Evolutionary conservation across 148 eudicot genomes (phyloP).

Genomic region (Cornus kousa): DNA sequence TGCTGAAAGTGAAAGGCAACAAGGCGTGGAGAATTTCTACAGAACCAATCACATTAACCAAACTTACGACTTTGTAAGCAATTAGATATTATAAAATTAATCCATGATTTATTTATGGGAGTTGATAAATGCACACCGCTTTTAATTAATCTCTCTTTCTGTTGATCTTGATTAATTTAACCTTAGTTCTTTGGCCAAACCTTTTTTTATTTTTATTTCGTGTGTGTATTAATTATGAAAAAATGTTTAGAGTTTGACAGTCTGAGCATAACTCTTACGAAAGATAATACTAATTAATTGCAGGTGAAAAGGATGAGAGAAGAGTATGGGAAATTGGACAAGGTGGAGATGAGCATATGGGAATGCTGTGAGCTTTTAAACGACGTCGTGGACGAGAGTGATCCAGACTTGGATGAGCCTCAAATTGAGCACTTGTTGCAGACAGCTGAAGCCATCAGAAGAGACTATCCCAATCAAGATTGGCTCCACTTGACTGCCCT

Average conservation of each 20-base stretch:
- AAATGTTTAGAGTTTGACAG: no score
- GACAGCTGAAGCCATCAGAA: slow-evolving; percentile 84
- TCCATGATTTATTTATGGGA: background rate
- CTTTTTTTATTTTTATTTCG: no score
- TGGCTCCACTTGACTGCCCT: slow-evolving; percentile 96
- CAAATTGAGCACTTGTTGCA: slow-evolving; percentile 92
- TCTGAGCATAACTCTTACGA: no score
- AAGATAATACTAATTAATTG: background rate
- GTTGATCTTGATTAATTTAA: no score
- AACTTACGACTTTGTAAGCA: slow-evolving; percentile 61
- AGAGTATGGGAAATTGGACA: slow-evolving; percentile 65
- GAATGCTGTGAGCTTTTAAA: slow-evolving; percentile 89
- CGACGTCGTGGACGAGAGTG: slow-evolving; percentile 85
- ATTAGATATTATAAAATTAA: background rate
- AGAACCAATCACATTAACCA: slow-evolving; percentile 69
- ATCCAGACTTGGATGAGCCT: slow-evolving; percentile 91
- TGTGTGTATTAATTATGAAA: no score
- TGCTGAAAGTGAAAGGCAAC: slow-evolving; percentile 60
- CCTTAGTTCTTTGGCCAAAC: no score
- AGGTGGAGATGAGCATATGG: slow-evolving; percentile 95
- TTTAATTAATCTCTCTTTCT: no score
- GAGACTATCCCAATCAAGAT: slow-evolving; percentile 80
- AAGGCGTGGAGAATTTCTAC: slow-evolving; percentile 70
- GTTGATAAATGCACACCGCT: no score
- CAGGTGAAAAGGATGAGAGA: slow-evolving; percentile 86